phyloP scores from a whole-genome alignment of 2,329 filamentous ascomycete species.

The Calycina herbarum region DNA sequence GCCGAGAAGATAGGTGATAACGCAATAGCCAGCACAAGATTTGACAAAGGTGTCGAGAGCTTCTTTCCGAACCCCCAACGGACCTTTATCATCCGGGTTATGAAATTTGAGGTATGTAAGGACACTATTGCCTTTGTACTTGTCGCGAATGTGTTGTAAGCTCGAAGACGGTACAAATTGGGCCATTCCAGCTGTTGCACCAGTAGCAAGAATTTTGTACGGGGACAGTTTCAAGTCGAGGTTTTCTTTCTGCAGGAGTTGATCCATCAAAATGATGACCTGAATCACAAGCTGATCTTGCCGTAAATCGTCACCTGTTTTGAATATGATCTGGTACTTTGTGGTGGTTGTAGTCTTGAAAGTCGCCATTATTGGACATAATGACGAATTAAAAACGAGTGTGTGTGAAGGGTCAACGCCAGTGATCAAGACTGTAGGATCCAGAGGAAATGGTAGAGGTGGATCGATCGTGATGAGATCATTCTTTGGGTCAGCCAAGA shows the following conservation, averaged over 20 bases:
- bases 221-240: constrained; percentile 92
- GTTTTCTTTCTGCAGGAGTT: constrained; percentile 92
- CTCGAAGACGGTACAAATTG: constrained; percentile 90
- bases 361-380: constrained; percentile 86
- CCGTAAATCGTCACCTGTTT: constrained; percentile 91
- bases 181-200: constrained; percentile 82
- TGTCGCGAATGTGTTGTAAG: constrained; percentile 78
- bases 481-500: constrained; percentile 84
- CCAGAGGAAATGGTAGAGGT: constrained; percentile 82
- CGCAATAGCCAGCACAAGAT: constrained; percentile 95
- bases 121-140: constrained; percentile 72
- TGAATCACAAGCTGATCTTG: constrained; percentile 97
- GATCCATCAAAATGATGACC: constrained; percentile 98
- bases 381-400: constrained; percentile 91
- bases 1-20: constrained; percentile 96
- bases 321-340: constrained; percentile 93
- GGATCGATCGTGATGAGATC: constrained; percentile 82
- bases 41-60: constrained; percentile 94
- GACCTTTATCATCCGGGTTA: constrained; percentile 80
- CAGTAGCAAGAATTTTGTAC: constrained; percentile 94
- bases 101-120: constrained; percentile 84
- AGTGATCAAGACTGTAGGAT: constrained; percentile 76
- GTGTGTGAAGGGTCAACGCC: constrained; percentile 83
- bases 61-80: constrained; percentile 85
- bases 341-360: constrained; percentile 78